Evolutionary conservation across 352 stramenopile species (phyloP), one percentile per base, ranked within the genome.

Genomic region (Pythium pyrilobum): DNA sequence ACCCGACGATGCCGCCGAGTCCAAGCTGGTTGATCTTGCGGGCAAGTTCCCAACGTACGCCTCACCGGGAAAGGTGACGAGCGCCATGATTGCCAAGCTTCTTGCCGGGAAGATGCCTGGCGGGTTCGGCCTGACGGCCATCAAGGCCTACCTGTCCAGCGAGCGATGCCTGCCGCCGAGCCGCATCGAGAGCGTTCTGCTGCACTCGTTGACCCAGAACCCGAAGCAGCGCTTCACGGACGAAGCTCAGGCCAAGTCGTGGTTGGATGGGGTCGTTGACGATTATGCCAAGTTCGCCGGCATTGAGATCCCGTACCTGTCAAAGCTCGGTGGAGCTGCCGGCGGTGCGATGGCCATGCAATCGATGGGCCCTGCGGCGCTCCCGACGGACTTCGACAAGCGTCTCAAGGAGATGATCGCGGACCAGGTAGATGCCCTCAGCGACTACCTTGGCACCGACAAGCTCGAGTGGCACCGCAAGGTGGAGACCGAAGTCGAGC

Each of bases 51-150:
- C 67, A 6, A 59, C 66, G 29, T 96, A 96, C 67, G 56, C 55
- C 2, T 84, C 80, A 12, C 79, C 74, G 3, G 83, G 85, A 36
- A 94, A 92, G 57, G 74, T 89, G 13, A 87, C 69, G 12, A 88
- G 72, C 25, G 60, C 71, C 37, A 66, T 90, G 42, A 81, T 96
- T 20, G 79, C 81, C 15, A 94, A 94, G 71, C 64, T 95, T 62
- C 59, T 92, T 20, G 72, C 78, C 4, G 65, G 74, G 38, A 89
- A 87, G 62, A 88, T 96, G 70, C 83, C 85, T 33, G 85, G 85
- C 56, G 83, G 85, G 12, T 96, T 96, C 41, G 71, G 77, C 48
- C 59, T 88, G 11, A 83, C 78, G 36, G 73, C 78, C 16, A 80
- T 92, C 43, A 87, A 88, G 52, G 63, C 81, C 11, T 79, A 93